Conservation (phyloP, 345 rosid genomes). For the Moringa oleifera region DNA sequence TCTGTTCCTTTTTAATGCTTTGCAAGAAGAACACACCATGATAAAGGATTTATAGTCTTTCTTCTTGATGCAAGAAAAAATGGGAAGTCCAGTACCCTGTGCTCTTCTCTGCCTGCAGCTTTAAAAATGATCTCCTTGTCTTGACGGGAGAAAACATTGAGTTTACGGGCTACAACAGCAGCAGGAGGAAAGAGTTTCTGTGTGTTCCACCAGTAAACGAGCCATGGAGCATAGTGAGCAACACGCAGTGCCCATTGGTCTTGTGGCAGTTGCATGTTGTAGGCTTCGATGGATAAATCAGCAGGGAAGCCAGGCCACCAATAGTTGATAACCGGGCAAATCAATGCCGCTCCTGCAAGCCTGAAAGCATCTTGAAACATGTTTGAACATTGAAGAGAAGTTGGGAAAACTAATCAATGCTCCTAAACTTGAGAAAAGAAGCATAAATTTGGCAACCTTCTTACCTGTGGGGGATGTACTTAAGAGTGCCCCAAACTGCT, state of each 20-base stretch:
- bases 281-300: conserved; percentile 32
- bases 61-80: too few relatives aligned
- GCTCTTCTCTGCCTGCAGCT: conserved; percentile 1
- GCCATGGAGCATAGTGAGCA: conserved; percentile 46
- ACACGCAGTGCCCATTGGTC: conserved; percentile 57
- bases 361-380: conserved; percentile 13
- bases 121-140: conserved; percentile 31
- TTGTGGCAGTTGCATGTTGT: conserved; percentile 21
- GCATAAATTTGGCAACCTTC: not conserved
- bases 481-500: conserved; percentile 43
- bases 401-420: too few relatives aligned
- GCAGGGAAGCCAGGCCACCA: conserved; percentile 58
- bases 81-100: too few relatives aligned
- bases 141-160: conserved; percentile 26
- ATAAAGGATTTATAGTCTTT: too few relatives aligned
- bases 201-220: conserved; percentile 60
- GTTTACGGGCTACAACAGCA: conserved; percentile 20
- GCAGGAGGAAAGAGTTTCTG: conserved; percentile 40
- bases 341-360: conserved; percentile 48
- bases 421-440: not conserved
- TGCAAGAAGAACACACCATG: too few relatives aligned
- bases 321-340: conserved; percentile 42
- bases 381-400: not conserved
- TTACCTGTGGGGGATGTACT: conserved; percentile 55
- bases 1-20: too few relatives aligned